Evolutionary conservation across 306 rosid genomes (phyloP), one percentile per base, ranked within the genome.

Genomic region (Malus sylvestris): DNA sequence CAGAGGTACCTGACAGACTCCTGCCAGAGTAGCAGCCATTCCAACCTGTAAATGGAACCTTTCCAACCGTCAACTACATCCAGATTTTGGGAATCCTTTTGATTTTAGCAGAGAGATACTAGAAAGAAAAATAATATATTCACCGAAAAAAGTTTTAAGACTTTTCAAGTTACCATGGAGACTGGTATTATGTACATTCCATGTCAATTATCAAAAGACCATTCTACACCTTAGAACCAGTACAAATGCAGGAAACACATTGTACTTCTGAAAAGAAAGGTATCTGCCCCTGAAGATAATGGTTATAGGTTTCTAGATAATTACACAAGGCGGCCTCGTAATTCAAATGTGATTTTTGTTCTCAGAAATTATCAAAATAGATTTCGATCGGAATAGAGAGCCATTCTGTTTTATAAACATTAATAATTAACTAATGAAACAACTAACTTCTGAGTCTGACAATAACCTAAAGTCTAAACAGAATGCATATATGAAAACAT

Each of bases 21-120:
- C 98, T 65, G 98, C 95, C 81, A 92, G 98, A 81, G 96, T 92
- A 30, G 97, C 96, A 68, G 93, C 97, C 97, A 95, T 95, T 80
- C 98, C 98, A 83, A 95, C 98, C 98, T 95, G 93, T 81, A 87
- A 85, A 86, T 69, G 71, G 71, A 72, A 80, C 59, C 73, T 72
- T 45, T 55, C 62, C 63, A 62, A 75, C 22, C 55, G 70, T 83
- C 81, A 86, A 75, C 71, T 57, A 2, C 67, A 79, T 46, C 67
- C 68, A 45, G 71, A 62, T 71, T 53, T 73, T 73, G 62, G 11
- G 38, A 46, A 2, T 69, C 13, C 38, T 46, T 15, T 30, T 61
- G 11, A 61, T 42, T 23, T 25, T 18, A 61, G 45, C 44, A 62
- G 22, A 19, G 2, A 72, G 0, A 14, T 35, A 19, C 16, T 4